These are phyloP conservation scores for Saussurea involucrata DNA, from an alignment of 129 eudicot species.

Conservation along the genomic window DNA sequence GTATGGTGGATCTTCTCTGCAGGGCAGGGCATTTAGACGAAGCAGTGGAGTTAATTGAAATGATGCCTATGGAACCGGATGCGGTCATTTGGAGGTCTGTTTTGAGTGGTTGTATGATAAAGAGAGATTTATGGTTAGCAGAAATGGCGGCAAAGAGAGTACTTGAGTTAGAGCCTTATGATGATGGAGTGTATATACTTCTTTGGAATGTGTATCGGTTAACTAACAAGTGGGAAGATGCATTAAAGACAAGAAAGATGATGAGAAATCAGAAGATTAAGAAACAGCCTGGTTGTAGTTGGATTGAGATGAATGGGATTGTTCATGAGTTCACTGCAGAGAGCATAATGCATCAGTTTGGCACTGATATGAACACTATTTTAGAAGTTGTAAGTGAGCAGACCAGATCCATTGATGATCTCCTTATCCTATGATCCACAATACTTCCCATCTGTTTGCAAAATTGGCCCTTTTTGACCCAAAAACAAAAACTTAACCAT, in stretches of 20 bases:
- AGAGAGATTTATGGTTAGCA: conserved; percentile 34
- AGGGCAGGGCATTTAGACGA: conserved; percentile 49
- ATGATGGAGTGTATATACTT: conserved; percentile 49
- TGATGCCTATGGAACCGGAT: conserved; percentile 56
- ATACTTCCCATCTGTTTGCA: too few species aligned
- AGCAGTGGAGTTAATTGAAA: conserved; percentile 38
- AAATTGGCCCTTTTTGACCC: too few species aligned
- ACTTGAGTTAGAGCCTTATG: conserved; percentile 49
- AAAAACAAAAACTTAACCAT: too few species aligned
- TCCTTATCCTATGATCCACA: background rate
- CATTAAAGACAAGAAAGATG: conserved; percentile 38
- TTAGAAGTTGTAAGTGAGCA: background rate
- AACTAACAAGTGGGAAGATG: conserved; percentile 45
- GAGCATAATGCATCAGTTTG: conserved; percentile 6
- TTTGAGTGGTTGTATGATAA: conserved; percentile 36
- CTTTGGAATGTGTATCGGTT: conserved; percentile 37
- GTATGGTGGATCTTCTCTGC: conserved; percentile 56
- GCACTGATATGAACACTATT: background rate
- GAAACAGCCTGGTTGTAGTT: conserved; percentile 60
- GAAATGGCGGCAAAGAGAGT: conserved; percentile 42
- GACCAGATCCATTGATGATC: background rate
- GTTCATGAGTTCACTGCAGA: conserved; percentile 55
- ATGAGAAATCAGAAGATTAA: conserved; percentile 52
- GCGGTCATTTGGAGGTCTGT: conserved; percentile 64
- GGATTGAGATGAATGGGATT: conserved; percentile 54